phyloP scores from a whole-genome alignment of 116 monocot genomes.

The Trichopus zeylanicus region DNA sequence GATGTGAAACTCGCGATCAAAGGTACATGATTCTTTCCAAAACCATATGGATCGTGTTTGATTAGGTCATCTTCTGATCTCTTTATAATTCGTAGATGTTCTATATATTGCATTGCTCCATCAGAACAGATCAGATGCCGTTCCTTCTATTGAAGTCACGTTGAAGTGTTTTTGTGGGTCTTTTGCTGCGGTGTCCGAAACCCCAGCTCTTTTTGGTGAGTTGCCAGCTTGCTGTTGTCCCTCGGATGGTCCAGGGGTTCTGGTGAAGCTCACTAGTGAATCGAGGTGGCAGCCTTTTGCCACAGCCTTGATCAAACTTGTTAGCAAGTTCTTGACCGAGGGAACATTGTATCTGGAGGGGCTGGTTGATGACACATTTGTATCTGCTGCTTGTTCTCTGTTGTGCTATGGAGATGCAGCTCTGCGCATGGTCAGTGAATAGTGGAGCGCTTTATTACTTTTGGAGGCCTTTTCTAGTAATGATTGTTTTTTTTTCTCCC shows the following conservation, averaged over 20 bases:
- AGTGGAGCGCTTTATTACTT: not conserved
- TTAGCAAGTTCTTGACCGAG: conserved; percentile 79
- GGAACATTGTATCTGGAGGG: conserved; percentile 87
- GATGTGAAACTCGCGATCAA: conserved; percentile 56
- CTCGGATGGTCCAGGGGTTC: conserved; percentile 49
- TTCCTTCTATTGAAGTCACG: conserved; percentile 16
- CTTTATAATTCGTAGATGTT: conserved; percentile 43
- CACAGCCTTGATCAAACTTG: conserved; percentile 58
- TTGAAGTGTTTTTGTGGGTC: conserved; percentile 64
- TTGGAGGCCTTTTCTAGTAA: not conserved
- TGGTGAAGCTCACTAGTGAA: conserved; percentile 55
- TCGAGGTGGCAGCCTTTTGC: conserved; percentile 68
- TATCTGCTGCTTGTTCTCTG: conserved; percentile 45
- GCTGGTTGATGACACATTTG: conserved; percentile 40
- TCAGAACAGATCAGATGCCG: conserved; percentile 7
- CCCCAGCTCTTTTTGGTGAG: conserved; percentile 42
- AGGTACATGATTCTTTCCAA: conserved; percentile 28
- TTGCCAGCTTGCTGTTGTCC: conserved; percentile 57
- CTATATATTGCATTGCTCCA: conserved; percentile 29
- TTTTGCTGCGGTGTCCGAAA: conserved; percentile 40
- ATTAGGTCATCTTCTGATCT: too few relatives aligned
- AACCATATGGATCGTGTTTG: too few relatives aligned
- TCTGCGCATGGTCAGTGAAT: conserved; percentile 70
- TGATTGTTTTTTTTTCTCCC: too few relatives aligned
- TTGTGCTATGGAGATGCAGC: conserved; percentile 53